phyloP scores from a whole-genome alignment of 768 basidiomycete species.

The Kwoniella heveanensis region DNA sequence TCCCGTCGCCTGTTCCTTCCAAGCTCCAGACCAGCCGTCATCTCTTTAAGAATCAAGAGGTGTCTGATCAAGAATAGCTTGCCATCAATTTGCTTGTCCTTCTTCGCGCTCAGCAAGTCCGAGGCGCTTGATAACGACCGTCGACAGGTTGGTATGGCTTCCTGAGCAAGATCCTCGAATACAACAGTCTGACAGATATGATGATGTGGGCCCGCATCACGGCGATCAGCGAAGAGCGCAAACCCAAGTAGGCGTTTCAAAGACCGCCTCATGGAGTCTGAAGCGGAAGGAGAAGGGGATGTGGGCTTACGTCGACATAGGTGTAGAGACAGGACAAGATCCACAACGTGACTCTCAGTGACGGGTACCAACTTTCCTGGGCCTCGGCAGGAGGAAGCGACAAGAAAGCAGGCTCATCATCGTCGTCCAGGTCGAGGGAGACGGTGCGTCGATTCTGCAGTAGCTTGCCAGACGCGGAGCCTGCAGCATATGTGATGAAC shows the following conservation, averaged over 20 bases:
- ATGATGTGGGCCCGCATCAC: too few relatives aligned
- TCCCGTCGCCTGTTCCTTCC: constrained; percentile 50
- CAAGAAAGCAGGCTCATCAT: constrained; percentile 61
- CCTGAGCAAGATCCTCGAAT: constrained; percentile 94
- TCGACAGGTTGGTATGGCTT: constrained; percentile 79
- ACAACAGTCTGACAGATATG: constrained; percentile 72
- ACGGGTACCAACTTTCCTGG: constrained; percentile 89
- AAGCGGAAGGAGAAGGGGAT: too few relatives aligned
- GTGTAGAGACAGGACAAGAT: constrained; percentile 84
- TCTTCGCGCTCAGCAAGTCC: constrained; percentile 62
- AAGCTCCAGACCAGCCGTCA: constrained; percentile 63
- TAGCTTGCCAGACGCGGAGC: constrained; percentile 7
- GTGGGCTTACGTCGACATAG: constrained; percentile 76
- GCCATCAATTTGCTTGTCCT: constrained; percentile 66
- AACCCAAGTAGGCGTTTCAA: too few relatives aligned
- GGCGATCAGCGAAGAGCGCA: not conserved
- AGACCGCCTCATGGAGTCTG: too few relatives aligned
- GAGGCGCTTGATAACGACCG: constrained; percentile 74
- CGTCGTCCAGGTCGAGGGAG: constrained; percentile 56
- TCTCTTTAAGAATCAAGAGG: constrained; percentile 86
- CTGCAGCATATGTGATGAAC: not conserved
- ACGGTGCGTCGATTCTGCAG: constrained; percentile 24
- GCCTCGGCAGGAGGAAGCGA: constrained; percentile 70
- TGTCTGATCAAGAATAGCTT: constrained; percentile 88
- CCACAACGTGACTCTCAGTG: constrained; percentile 84